Base-by-base conservation (phyloP, 164 flowering plant species). In the Vitis rotundifolia region DNA sequence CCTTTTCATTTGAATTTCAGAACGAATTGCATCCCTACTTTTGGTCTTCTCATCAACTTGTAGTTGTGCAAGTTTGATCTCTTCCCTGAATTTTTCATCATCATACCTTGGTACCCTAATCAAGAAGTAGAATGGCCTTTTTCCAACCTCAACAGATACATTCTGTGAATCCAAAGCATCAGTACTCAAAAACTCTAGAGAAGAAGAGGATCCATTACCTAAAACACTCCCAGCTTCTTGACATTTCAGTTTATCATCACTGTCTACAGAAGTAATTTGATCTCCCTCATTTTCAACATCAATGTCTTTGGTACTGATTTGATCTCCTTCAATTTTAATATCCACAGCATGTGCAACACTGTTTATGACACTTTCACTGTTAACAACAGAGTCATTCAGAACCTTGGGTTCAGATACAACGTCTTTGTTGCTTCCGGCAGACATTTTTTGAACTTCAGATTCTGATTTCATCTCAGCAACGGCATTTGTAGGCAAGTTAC, bases 21-120 rank as follows among this genome's bases (percentile, higher is more conserved):
- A 70, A 68, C 80, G 81, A 76, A 89, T 75, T 58, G 84, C 80
- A 78, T 94, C 98, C 61, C 98, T 83, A 28, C 44, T 77, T 68
- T 62, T 70, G 61, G 93, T 91, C 75, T 76, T 90, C 69, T 87
- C 85, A 3, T 88, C 85, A 71, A 91, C 88, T 76, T 79, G 71
- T 49, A 70, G 56, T 80, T 88, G 83, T 55, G 90, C 88, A 54
- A 65, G 65, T 63, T 77, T 80, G 66, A 88, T 85, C 78, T 87
- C 80, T 68, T 85, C 85, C 63, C 73, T 86, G 28, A 87, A 47
- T 26, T 78, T 83, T 49, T 84, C 87, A 63, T 85, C 94, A 66
- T 86, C 84, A 80, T 72, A 84, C 75, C 89, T 81, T 37, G 97
- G 97, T 61, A 87, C 48, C 76, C 72, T 87, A 12, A 88, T 72